phyloP scores from a whole-genome alignment of 345 rosid genomes.

The Lepidium africanum region DNA sequence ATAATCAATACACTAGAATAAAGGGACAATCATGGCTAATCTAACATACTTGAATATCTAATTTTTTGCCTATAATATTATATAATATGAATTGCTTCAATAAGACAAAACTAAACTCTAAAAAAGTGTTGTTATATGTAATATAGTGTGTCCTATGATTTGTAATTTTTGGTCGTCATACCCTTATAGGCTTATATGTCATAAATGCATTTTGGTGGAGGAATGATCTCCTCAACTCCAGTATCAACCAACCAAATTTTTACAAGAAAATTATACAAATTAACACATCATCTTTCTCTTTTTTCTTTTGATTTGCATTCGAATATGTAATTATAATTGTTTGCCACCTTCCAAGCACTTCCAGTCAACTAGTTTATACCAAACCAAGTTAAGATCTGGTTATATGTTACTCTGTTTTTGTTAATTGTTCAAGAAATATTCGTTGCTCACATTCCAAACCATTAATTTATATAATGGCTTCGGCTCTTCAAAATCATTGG shows the following conservation, averaged over 20 bases:
- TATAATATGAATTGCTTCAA: background rate
- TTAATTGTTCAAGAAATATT: no score
- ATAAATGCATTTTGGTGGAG: slow-evolving; percentile 8
- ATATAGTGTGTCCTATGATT: slow-evolving; percentile 11
- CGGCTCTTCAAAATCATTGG: no score
- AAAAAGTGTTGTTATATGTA: background rate
- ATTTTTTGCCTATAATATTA: background rate
- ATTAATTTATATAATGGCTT: no score
- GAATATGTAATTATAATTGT: background rate
- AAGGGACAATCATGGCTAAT: slow-evolving; percentile 21
- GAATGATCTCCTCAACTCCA: background rate
- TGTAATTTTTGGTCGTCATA: slow-evolving; percentile 4
- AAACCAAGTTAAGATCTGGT: background rate
- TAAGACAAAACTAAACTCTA: slow-evolving; percentile 7
- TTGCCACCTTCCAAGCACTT: background rate
- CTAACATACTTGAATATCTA: slow-evolving; percentile 24
- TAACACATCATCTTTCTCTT: background rate
- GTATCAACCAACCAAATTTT: slow-evolving; percentile 1
- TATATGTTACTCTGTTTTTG: background rate
- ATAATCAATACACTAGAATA: slow-evolving; percentile 9
- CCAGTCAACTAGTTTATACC: background rate
- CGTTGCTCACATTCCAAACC: no score
- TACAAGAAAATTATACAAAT: background rate
- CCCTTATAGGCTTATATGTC: slow-evolving; percentile 17
- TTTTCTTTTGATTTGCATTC: background rate